phyloP scores from a whole-genome alignment of 306 rosid species.

The Citrullus mucosospermus region DNA sequence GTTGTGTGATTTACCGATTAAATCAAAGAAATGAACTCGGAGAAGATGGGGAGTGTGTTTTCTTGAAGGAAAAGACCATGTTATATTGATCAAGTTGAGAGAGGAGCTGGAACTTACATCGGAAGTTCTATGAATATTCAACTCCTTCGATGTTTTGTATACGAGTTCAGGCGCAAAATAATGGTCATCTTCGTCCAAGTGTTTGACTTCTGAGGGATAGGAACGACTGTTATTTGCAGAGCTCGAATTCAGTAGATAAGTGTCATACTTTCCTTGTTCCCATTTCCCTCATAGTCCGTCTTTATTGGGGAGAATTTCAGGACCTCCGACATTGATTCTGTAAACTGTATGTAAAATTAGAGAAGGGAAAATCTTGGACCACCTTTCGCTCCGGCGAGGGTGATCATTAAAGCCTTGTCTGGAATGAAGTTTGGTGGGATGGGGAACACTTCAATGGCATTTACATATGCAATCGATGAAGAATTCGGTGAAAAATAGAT shows the following conservation, averaged over 20 bases:
- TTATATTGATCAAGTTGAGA: not conserved
- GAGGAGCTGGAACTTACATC: not conserved
- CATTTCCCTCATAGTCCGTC: constrained; percentile 17
- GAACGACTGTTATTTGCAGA: not conserved
- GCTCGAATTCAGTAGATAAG: not conserved
- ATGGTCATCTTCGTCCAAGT: not conserved
- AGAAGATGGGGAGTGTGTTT: constrained; percentile 9
- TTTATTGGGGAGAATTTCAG: not conserved
- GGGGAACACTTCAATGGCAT: constrained; percentile 40
- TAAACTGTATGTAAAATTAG: constrained; percentile 10
- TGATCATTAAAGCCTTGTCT: not conserved
- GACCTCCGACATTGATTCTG: constrained; percentile 33
- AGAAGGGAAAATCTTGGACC: not conserved
- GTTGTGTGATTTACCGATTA: accelerated
- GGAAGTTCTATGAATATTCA: not conserved
- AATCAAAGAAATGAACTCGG: constrained; percentile 31
- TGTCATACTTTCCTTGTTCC: constrained; percentile 5
- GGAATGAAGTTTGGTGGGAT: constrained; percentile 11
- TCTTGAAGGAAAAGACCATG: constrained; percentile 16
- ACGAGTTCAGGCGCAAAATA: constrained; percentile 7
- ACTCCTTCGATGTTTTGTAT: constrained; percentile 14
- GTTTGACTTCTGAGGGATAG: accelerated
- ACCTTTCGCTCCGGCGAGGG: not conserved
- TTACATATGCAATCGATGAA: constrained; percentile 34
- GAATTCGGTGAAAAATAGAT: constrained; percentile 16